Base-by-base conservation (phyloP, 805 yeast genomes). In the Nakazawaea populi region DNA sequence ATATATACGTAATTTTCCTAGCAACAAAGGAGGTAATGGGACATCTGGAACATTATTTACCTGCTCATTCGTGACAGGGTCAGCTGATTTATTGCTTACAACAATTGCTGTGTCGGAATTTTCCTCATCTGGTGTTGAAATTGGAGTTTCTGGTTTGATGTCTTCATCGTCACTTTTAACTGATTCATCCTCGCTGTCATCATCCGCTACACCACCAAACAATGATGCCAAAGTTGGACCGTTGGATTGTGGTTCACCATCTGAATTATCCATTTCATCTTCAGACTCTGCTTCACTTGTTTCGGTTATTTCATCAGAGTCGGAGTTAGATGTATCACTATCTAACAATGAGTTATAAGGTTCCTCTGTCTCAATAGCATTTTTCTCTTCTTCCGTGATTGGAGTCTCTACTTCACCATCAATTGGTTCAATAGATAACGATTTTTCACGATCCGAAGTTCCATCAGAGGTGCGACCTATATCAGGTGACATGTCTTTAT, bases 1-100 rank as follows among this genome's bases (percentile, higher is more conserved):
- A 60, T 94, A 94, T 7, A 82, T 88, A 64, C 99, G 82, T 48
- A 94, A 71, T 0, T 82, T 80, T 30, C 98, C 99, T 54, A 90
- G 76, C 29, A 94, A 70, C 7, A 87, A 67, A 11, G 82, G 73
- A 0, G 98, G 98, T 3, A 79, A 61, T 0, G 94, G 89, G 6
- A 90, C 95, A 65, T 87, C 91, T 1, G 82, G 77, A 36, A 80
- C 81, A 24, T 76, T 65, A 11, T 66, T 65, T 34, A 57, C 62
- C 12, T 69, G 70, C 47, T 66, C 70, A 40, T 66, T 67, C 38
- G 66, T 68, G 30, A 61, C 61, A 32, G 61, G 65, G 11, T 64
- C 60, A 18, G 57, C 55, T 5, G 31, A 44, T 24, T 61, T 55
- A 51, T 60, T 52, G 37, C 12, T n/a, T 6, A 36, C 32, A 3